These are phyloP conservation scores for Epichloe gansuensis DNA, from an alignment of 2,329 filamentous ascomycete genomes.

Conservation along the genomic window DNA sequence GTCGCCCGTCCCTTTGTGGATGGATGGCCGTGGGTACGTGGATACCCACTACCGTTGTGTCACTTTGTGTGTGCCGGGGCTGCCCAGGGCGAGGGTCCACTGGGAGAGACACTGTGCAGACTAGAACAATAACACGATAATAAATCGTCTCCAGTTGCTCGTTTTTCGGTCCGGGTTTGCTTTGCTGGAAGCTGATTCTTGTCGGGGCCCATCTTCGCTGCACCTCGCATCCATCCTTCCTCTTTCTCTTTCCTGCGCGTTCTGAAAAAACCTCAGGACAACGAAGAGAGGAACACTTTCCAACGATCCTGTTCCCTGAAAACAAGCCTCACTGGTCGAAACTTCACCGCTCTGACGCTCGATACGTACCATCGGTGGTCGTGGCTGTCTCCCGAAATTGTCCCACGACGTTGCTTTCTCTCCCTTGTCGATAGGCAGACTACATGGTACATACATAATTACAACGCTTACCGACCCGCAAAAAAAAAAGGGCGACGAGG, in stretches of 20 bases:
- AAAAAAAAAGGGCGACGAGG: slow-evolving; percentile 6
- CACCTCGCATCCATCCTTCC: no score
- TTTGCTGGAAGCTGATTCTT: no score
- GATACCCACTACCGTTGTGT: background rate
- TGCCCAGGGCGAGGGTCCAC: background rate
- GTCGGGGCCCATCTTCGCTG: no score
- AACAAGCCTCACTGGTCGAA: background rate
- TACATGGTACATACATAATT: background rate
- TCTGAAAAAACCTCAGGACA: background rate
- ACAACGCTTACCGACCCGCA: slow-evolving; percentile 1
- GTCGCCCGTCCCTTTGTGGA: background rate
- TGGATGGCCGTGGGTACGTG: background rate
- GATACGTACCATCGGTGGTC: background rate
- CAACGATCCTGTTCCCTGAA: background rate
- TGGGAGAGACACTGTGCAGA: background rate
- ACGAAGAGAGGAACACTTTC: no score
- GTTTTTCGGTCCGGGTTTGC: background rate
- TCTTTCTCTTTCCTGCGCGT: background rate
- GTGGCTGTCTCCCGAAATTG: background rate
- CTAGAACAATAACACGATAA: slow-evolving; percentile 2
- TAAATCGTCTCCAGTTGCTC: slow-evolving; percentile 1
- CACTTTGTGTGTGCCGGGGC: no score
- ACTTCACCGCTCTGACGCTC: background rate
- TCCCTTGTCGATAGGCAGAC: slow-evolving; percentile 1
- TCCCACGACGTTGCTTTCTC: slow-evolving; percentile 1